These are phyloP conservation scores for Dipteronia dyeriana DNA, from an alignment of 345 rosid genomes.

Conservation along the genomic window DNA sequence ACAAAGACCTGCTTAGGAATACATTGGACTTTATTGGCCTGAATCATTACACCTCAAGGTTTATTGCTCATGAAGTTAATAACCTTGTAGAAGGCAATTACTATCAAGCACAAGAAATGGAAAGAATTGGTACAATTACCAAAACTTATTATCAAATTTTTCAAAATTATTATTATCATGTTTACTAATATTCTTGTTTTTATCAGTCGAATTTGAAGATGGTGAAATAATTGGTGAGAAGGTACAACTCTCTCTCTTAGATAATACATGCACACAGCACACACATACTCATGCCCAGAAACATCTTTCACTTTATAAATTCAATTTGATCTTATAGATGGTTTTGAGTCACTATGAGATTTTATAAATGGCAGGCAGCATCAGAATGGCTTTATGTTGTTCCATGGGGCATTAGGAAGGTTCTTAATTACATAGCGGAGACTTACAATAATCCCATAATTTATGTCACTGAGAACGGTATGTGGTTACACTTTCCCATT, in stretches of 20 bases:
- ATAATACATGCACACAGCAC: neutral
- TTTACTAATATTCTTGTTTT: conserved; percentile 22
- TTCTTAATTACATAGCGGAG: conserved; percentile 59
- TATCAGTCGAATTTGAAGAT: conserved; percentile 68
- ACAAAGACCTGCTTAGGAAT: conserved; percentile 54
- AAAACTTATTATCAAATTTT: neutral
- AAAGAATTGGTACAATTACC: conserved; percentile 53
- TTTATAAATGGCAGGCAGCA: conserved; percentile 66
- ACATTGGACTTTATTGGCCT: conserved; percentile 81
- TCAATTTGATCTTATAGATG: neutral
- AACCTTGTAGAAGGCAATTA: conserved; percentile 43
- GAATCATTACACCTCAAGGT: conserved; percentile 86
- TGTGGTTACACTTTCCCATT: neutral
- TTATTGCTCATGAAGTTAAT: conserved; percentile 55
- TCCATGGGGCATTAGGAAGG: conserved; percentile 90
- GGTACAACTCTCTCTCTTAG: conserved; percentile 37
- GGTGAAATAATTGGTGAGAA: conserved; percentile 80
- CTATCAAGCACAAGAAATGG: conserved; percentile 64
- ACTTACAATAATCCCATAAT: conserved; percentile 66
- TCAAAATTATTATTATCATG: neutral
- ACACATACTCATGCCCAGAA: too few relatives aligned
- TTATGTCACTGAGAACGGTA: conserved; percentile 86
- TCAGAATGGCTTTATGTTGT: conserved; percentile 88
- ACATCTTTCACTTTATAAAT: neutral
- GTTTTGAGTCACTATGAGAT: conserved; percentile 19